These are phyloP conservation scores for Lentinula novae-zelandiae DNA, from an alignment of 1,284 basidiomycete genomes.

Conservation along the genomic window DNA sequence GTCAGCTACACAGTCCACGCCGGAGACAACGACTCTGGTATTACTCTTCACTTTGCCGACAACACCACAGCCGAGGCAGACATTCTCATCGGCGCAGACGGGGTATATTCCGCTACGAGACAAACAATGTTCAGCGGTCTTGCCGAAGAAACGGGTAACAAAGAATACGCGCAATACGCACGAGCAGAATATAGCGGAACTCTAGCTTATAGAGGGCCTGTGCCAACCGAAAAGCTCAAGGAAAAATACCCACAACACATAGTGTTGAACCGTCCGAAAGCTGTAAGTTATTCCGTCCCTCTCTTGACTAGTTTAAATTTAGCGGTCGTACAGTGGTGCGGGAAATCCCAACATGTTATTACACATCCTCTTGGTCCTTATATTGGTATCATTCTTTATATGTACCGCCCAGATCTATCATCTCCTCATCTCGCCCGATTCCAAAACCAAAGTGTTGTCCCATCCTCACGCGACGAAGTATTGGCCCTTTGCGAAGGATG, in stretches of 20 bases:
- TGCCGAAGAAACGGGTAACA: constrained; percentile 6
- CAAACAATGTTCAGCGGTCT: constrained; percentile 25
- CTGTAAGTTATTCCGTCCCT: background rate
- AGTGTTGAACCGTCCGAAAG: constrained; percentile 16
- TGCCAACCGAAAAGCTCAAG: constrained; percentile 22
- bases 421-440: constrained; percentile 20
- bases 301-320: background rate
- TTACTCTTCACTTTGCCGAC: constrained; percentile 29
- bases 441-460: constrained; percentile 23
- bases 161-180: constrained; percentile 14
- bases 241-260: constrained; percentile 22
- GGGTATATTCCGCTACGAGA: constrained; percentile 32
- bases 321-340: constrained; percentile 26
- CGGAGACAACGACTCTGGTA: constrained; percentile 3
- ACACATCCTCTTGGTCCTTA: constrained; percentile 26
- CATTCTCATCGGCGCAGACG: constrained; percentile 37
- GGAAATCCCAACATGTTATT: constrained; percentile 27
- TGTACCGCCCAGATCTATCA: constrained; percentile 22
- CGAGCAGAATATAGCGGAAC: constrained; percentile 28
- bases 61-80: constrained; percentile 29
- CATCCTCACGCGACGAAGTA: constrained; percentile 26
- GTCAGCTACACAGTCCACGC: constrained; percentile 24
- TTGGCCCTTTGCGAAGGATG: constrained; percentile 23
- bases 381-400: constrained; percentile 27
- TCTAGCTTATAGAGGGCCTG: constrained; percentile 26